Evolutionary conservation across 1,284 basidiomycete genomes (phyloP), one percentile per base, ranked within the genome.

Genomic region (Dichomitus squalens): DNA sequence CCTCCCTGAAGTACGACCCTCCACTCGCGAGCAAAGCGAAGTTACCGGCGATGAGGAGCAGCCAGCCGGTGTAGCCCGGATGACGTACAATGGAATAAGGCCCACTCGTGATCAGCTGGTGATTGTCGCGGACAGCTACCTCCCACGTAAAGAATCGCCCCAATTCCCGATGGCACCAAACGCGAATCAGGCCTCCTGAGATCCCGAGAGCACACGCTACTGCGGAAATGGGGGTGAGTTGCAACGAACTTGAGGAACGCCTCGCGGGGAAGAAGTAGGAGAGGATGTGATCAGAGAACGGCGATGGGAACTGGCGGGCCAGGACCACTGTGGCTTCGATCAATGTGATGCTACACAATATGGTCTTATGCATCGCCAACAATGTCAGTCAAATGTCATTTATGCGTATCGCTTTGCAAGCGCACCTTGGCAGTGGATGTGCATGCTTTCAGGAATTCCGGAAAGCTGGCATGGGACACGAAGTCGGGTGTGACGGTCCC

Each of bases 11-110:
- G 31, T 54, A 55, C 9, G 53, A 55, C n/a, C 53, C 58, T 4
- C 25, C 31, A 39, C 44, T 43, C 7, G 41, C 20, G 12, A 46
- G 39, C 25, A 48, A 29, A 20, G 29, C 16, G 20, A 48, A 44
- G 40, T 44, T 49, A 8, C 60, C 57, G 4, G 25, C 21, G 27
- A 36, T 9, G 33, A 58, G 36, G 21, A 61, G 33, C 4, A 44
- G 12, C 27, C 44, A 20, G 9, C 49, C 64, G 0, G 53, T 41
- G 40, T 65, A 65, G 47, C 58, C 55, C 11, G 64, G 64, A 46
- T 65, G 64, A 23, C 64, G 64, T 5, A 65, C 61, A 27, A 57
- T 14, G 5, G 64, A 40, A 52, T 65, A 65, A 16, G 59, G 64
- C 9, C 64, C 64, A n/a, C 31, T 53, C 34, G 64, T 65, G 8